Evolutionary conservation across 495 filamentous ascomycete genomes (phyloP).

Genomic region (Podospora bellae-mahoneyi): DNA sequence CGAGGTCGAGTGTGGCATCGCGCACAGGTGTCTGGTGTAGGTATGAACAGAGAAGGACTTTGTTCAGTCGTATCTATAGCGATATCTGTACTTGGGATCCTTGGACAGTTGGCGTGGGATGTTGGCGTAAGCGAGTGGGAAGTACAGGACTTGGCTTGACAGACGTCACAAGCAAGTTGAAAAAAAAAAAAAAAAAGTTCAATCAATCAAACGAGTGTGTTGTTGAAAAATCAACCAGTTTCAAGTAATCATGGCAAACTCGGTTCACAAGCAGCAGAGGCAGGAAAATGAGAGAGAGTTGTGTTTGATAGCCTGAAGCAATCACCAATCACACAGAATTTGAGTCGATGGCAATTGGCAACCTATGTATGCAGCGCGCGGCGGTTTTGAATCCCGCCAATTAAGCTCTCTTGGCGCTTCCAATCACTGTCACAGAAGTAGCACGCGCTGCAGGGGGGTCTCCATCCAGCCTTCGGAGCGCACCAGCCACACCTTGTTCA

Average conservation of each 20-base stretch:
- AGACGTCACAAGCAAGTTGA: background rate
- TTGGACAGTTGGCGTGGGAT: background rate
- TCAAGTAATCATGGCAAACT: slow-evolving; percentile 18
- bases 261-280: background rate
- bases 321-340: background rate
- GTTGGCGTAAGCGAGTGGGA: background rate
- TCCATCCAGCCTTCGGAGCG: background rate
- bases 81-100: background rate
- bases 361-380: background rate
- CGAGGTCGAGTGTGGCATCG: slow-evolving; percentile 35
- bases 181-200: no score
- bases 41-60: background rate
- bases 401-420: slow-evolving; percentile 24
- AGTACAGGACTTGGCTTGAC: background rate
- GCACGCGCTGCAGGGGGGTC: slow-evolving; percentile 12
- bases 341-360: background rate
- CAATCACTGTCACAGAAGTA: slow-evolving; percentile 14
- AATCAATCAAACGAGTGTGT: slow-evolving; percentile 11
- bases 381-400: slow-evolving; percentile 2
- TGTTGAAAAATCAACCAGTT: slow-evolving; percentile 1
- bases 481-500: slow-evolving; percentile 6
- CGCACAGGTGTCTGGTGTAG: background rate
- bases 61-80: slow-evolving; percentile 2
- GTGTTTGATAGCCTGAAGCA: background rate
- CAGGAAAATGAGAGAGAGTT: slow-evolving; percentile 2